A percentile compares a stretch with the other conserved stretches of the same genome.
Conservation (phyloP, 495 filamentous ascomycete species). For the Aspergillus nidulans region DNA sequence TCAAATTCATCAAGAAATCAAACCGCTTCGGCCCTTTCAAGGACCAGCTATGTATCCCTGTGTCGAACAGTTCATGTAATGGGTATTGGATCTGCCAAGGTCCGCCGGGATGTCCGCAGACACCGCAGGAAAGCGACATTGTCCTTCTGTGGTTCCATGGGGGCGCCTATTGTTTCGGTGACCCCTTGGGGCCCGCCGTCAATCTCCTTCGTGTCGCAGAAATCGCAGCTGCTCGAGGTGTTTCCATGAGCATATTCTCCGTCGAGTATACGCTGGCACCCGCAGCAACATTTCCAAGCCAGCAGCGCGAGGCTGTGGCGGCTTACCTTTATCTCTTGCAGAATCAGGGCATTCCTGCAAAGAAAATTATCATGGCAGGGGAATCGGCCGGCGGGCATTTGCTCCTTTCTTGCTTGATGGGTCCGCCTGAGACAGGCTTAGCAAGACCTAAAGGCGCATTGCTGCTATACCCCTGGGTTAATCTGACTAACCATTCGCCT, state of each 20-base stretch:
- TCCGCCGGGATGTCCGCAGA: not conserved
- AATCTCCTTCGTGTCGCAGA: not conserved
- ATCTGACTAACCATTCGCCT: not conserved
- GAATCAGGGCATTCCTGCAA: not conserved
- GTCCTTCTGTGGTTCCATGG: slow-evolving; percentile 1
- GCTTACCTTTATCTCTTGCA: not conserved
- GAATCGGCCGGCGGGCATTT: not conserved
- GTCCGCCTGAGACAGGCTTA: not conserved
- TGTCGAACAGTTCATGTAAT: not conserved
- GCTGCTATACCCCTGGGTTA: not conserved
- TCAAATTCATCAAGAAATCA: not conserved
- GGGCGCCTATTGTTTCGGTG: not conserved
- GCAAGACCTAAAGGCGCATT: not conserved
- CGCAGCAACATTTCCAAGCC: not conserved
- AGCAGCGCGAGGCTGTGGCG: not conserved
- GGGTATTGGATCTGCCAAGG: slow-evolving; percentile 2
- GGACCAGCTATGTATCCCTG: not conserved
- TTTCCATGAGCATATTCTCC: not conserved
- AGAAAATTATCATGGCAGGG: not conserved
- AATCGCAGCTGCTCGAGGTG: not conserved
- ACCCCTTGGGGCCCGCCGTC: not conserved
- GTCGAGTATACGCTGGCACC: not conserved
- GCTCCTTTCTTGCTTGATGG: not conserved
- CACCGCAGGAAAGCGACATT: not conserved
- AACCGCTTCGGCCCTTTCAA: not conserved